Conservation (phyloP, 805 yeast genomes). For the Schwanniomyces vanrijiae region DNA sequence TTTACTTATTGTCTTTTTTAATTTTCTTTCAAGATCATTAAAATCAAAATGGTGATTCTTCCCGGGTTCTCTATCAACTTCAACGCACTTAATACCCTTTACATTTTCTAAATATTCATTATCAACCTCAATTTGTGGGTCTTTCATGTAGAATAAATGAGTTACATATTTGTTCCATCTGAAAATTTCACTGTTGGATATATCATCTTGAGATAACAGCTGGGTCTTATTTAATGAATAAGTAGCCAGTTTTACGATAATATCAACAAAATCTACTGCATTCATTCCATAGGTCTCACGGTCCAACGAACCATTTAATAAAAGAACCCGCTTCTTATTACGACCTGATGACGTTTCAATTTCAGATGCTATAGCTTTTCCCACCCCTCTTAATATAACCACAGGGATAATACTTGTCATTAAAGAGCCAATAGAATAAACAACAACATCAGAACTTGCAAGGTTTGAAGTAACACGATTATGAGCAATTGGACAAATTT, state of each 20-base stretch:
- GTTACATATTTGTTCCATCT: conserved; percentile 56
- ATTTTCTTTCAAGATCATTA: conserved; percentile 35
- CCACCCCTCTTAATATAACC: conserved; percentile 69
- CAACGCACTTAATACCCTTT: conserved; percentile 49
- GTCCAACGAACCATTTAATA: conserved; percentile 74
- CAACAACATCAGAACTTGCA: conserved; percentile 49
- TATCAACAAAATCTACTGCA: conserved; percentile 57
- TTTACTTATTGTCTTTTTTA: conserved; percentile 10
- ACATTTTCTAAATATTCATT: conserved; percentile 28
- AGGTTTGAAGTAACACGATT: conserved; percentile 56
- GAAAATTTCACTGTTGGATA: conserved; percentile 8
- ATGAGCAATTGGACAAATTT: conserved; percentile 74
- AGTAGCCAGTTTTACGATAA: conserved; percentile 54
- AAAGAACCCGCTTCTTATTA: conserved; percentile 50
- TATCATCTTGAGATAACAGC: conserved; percentile 10
- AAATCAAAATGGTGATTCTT: conserved; percentile 37
- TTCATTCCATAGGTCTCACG: conserved; percentile 74
- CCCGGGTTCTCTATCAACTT: conserved; percentile 28
- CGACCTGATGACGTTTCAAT: conserved; percentile 4
- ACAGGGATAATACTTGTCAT: conserved; percentile 88
- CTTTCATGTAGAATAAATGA: conserved; percentile 57
- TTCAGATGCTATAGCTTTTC: conserved; percentile 51
- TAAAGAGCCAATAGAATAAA: conserved; percentile 84
- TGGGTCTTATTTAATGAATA: conserved; percentile 43
- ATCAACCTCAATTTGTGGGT: conserved; percentile 53